Evolutionary conservation across 73 alveolate species (phyloP), one percentile per base, ranked within the genome.

Genomic region (Paramecium pentaurelia): DNA sequence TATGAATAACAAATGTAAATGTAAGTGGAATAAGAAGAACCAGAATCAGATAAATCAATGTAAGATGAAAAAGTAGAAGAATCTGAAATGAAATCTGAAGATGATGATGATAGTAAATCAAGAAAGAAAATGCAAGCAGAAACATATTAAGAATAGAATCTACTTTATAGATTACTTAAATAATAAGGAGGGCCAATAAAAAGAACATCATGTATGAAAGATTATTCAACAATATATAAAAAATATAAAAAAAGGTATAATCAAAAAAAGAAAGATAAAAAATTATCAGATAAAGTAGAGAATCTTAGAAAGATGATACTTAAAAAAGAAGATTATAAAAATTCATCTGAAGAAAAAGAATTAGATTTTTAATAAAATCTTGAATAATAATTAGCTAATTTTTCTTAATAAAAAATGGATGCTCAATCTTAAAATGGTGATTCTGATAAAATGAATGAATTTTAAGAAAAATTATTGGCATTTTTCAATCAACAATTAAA

Each of bases 211-310:
- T 80, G 91, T 47, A 80, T 80, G 91, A 80, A 80, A 20, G 91
- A 80, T 80, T 80, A 80, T 80, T 80, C 91, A 8, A 80, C 91
- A 3, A 80, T 80, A 18, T 80, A 80, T 36, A 80, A 80, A 49
- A 80, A 80, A 80, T 80, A 80, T 80, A 80, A 80, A 44, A 80
- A 80, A 80, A 80, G 91, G 28, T 80, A 80, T 34, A 80, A 80
- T 27, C 45, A 80, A 80, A 80, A 80, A 49, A 80, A 80, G 34
- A 80, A 80, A 44, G 91, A 80, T 45, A 80, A 80, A 36, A 80
- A 80, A 45, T 64, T 80, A 20, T 80, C 91, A 10, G 91, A 80
- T 49, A 80, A 80, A 36, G 91, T 80, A 6, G 91, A 80, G 75
- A 80, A 80, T 80, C 73, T 80, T 1, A 80, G 75, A 80, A 80